Evolutionary conservation across 2,329 filamentous ascomycete genomes (phyloP), one percentile per base, ranked within the genome.

Genomic region (Byssochlamys sp.): DNA sequence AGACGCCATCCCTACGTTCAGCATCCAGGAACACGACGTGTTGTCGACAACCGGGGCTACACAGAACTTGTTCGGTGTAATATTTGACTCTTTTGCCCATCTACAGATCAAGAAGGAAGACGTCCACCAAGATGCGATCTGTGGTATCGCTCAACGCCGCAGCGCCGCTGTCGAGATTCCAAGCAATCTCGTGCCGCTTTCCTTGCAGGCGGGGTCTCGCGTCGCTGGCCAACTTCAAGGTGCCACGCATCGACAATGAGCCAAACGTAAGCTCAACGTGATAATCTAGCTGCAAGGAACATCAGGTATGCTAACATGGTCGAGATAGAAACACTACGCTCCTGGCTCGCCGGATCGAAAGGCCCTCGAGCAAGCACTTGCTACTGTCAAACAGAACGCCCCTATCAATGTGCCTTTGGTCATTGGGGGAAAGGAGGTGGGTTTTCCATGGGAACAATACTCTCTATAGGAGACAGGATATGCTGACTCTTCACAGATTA

Each of bases 201-300:
- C 58, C 49, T 54, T 57, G 28, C 59, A 62, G 61, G 31, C 66
- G 69, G 49, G 60, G 64, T 25, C 65, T 71, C 51, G 66, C 67
- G 85, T 87, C 85, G 6, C 80, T 95, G 62, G 91, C 91, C 54
- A 81, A 84, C 60, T 97, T 96, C 82, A 92, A 90, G 79, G 83
- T 91, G 55, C 94, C 94, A 54, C 85, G 85, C 62, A 84, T 96
- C 66, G 79, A 84, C 71, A 99, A 99, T 72, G 94, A 99, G 78
- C 90, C 90, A n/a, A 99, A 96, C 73, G 91, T 96, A 75, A 73
- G 89, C 80, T 33, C 35, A 31, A 29, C 10, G 48, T 56, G 28
- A 35, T 45, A 19, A 45, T 45, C n/a, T 45, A 5, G 6, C 19
- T 1, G n/a, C 3, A n/a, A 45, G 39, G 6, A 45, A 24, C 14